Evolutionary conservation across 306 rosid genomes (phyloP).

Genomic region (Trifolium fragiferum): DNA sequence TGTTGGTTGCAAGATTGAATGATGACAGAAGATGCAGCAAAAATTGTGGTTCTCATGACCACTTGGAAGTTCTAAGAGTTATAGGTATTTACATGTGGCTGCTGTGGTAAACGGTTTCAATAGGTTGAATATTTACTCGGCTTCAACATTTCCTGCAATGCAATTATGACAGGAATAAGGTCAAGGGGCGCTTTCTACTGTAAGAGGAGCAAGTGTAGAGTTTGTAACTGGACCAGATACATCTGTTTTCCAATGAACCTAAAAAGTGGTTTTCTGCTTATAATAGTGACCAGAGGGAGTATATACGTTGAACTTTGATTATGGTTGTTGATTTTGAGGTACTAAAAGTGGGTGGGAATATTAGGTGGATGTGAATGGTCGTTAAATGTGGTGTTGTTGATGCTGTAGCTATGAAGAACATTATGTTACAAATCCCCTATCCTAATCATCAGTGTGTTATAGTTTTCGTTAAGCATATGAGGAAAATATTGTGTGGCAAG

Average conservation of each 20-base stretch:
- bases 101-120: background rate
- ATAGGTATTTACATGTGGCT: background rate
- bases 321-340: background rate
- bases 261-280: too few relatives aligned
- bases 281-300: too few relatives aligned
- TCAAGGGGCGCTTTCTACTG: background rate
- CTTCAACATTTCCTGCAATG: background rate
- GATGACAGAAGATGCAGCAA: background rate
- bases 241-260: too few relatives aligned
- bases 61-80: background rate
- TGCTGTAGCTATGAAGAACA: background rate
- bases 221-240: too few relatives aligned
- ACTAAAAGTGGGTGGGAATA: conserved; percentile 1
- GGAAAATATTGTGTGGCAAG: background rate
- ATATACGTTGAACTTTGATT: background rate
- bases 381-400: background rate
- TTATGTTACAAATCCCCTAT: background rate
- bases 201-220: too few relatives aligned
- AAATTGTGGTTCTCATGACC: background rate
- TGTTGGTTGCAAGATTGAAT: background rate
- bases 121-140: background rate
- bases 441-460: background rate
- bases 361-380: background rate
- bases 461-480: background rate
- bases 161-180: background rate